These are phyloP conservation scores for Clarireedia sp. DNA, from an alignment of 2,329 filamentous ascomycete species.

Conservation along the genomic window DNA sequence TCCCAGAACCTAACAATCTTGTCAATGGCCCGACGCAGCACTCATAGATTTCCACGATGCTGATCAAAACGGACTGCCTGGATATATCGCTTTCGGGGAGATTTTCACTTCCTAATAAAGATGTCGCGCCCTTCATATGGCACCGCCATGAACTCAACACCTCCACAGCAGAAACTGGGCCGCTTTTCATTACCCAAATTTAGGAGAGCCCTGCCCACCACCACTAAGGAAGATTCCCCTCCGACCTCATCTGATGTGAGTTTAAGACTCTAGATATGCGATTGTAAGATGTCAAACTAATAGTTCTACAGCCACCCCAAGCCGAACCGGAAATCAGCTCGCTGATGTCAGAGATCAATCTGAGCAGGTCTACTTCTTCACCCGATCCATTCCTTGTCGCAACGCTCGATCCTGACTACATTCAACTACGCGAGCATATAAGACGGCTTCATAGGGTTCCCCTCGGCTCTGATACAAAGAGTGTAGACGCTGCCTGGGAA, in stretches of 20 bases:
- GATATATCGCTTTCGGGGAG: constrained; percentile 1
- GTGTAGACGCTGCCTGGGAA: constrained; percentile 38
- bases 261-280: not conserved
- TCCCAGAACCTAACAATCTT: not conserved
- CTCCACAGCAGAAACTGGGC: not conserved
- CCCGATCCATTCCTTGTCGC: constrained; percentile 21
- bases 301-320: constrained; percentile 12
- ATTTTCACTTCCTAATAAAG: not conserved
- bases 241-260: not conserved
- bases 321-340: constrained; percentile 18
- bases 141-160: not conserved
- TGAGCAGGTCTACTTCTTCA: constrained; percentile 17
- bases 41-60: not conserved
- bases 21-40: not conserved
- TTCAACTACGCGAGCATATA: constrained; percentile 26
- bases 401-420: constrained; percentile 23
- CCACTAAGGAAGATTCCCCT: not conserved
- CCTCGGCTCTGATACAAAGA: constrained; percentile 19
- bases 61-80: not conserved
- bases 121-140: constrained; percentile 1
- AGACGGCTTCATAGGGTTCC: constrained; percentile 19
- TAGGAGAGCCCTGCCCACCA: not conserved
- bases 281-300: constrained; percentile 3
- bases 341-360: constrained; percentile 17
- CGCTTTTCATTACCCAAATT: constrained; percentile 4